phyloP scores from a whole-genome alignment of 164 flowering plant species.

The Hamamelis virginiana region DNA sequence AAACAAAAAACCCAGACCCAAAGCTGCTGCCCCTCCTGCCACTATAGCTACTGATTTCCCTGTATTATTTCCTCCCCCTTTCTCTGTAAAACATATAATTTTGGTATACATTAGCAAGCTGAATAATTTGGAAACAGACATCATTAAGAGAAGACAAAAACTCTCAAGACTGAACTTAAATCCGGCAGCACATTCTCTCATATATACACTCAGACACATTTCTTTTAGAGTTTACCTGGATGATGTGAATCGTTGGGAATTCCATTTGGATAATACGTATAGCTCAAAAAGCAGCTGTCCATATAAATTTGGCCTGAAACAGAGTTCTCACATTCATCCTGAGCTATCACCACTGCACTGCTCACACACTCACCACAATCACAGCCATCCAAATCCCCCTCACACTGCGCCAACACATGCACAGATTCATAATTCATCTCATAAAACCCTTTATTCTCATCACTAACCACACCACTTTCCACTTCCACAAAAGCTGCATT shows the following conservation, averaged over 20 bases:
- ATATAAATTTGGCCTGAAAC: slow-evolving; percentile 36
- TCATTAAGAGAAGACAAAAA: background rate
- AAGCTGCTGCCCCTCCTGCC: slow-evolving; percentile 33
- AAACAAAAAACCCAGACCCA: slow-evolving; percentile 17
- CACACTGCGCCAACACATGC: slow-evolving; percentile 42
- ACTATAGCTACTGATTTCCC: slow-evolving; percentile 27
- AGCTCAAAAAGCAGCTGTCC: slow-evolving; percentile 39
- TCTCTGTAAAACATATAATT: slow-evolving; percentile 4
- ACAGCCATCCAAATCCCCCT: slow-evolving; percentile 32
- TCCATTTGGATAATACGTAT: slow-evolving; percentile 20
- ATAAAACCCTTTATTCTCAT: slow-evolving; percentile 28
- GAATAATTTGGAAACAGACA: background rate
- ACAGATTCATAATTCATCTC: slow-evolving; percentile 18
- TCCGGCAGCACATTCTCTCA: too few relatives aligned
- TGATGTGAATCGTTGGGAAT: slow-evolving; percentile 2
- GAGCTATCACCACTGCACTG: slow-evolving; percentile 28
- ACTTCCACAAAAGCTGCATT: slow-evolving; percentile 26
- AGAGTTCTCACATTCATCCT: slow-evolving; percentile 32
- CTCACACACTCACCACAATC: slow-evolving; percentile 46
- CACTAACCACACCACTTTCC: slow-evolving; percentile 23
- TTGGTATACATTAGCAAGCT: background rate
- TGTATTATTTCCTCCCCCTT: background rate
- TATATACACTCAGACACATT: too few relatives aligned
- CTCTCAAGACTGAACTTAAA: too few relatives aligned
- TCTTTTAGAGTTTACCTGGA: background rate